phyloP scores from a whole-genome alignment of 2,329 filamentous ascomycete species.

The Colletotrichum sp. region DNA sequence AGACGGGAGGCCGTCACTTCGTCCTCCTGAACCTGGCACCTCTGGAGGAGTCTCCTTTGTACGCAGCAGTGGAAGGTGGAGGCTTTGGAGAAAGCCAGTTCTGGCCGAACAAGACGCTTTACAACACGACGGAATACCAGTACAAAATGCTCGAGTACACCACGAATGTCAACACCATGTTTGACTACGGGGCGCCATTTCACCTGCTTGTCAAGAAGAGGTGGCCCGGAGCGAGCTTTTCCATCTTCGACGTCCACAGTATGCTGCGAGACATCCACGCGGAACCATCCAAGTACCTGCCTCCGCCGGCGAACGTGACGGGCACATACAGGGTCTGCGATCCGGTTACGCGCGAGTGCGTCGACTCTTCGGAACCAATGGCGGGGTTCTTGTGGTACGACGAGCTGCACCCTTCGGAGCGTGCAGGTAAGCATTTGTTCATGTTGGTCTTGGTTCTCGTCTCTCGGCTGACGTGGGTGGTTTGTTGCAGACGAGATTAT shows the following conservation, averaged over 20 bases:
- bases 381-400: constrained; percentile 76
- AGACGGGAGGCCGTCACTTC: constrained; percentile 70
- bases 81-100: constrained; percentile 46
- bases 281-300: constrained; percentile 65
- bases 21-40: constrained; percentile 74
- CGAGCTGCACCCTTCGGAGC: constrained; percentile 73
- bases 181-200: constrained; percentile 54
- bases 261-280: constrained; percentile 70
- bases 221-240: constrained; percentile 65
- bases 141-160: constrained; percentile 52
- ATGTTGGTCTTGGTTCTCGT: background rate
- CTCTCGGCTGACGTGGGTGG: constrained; percentile 10
- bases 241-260: constrained; percentile 70
- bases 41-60: constrained; percentile 70
- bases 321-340: constrained; percentile 62
- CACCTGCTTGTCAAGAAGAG: constrained; percentile 46
- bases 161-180: constrained; percentile 52
- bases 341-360: constrained; percentile 36
- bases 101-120: constrained; percentile 49
- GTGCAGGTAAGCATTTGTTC: constrained; percentile 56
- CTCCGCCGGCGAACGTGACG: constrained; percentile 66
- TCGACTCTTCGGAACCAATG: constrained; percentile 40
- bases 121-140: constrained; percentile 52
- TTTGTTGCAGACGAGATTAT: constrained; percentile 38
- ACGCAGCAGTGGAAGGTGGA: constrained; percentile 53